These are phyloP conservation scores for Botrytis tulipae DNA, from an alignment of 2,329 filamentous ascomycete species.

Conservation along the genomic window DNA sequence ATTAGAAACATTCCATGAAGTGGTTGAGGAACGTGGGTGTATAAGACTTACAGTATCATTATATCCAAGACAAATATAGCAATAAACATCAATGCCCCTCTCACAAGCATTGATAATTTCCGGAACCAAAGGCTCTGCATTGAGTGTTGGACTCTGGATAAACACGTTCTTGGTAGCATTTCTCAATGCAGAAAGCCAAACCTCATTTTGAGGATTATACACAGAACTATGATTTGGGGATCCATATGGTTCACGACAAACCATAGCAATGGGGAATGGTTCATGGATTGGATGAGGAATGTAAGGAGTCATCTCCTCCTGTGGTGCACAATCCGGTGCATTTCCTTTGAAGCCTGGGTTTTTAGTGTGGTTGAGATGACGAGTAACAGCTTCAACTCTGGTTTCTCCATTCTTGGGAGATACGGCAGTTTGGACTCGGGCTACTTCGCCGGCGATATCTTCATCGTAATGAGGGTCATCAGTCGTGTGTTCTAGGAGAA, in stretches of 20 bases:
- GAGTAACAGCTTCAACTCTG: slow-evolving; percentile 56
- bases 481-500: slow-evolving; percentile 55
- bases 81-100: slow-evolving; percentile 64
- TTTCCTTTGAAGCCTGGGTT: slow-evolving; percentile 50
- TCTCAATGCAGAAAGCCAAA: slow-evolving; percentile 67
- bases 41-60: slow-evolving; percentile 60
- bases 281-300: slow-evolving; percentile 53
- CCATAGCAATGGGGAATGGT: slow-evolving; percentile 68
- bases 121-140: slow-evolving; percentile 64
- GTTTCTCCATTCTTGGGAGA: slow-evolving; percentile 51
- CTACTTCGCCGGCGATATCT: slow-evolving; percentile 59
- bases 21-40: too few species aligned
- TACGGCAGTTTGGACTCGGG: slow-evolving; percentile 58
- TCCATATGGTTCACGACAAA: slow-evolving; percentile 67
- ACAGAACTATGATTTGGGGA: slow-evolving; percentile 58
- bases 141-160: slow-evolving; percentile 76
- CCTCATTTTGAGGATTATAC: slow-evolving; percentile 71
- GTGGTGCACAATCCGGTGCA: slow-evolving; percentile 52
- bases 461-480: slow-evolving; percentile 63
- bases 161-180: slow-evolving; percentile 66
- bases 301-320: slow-evolving; percentile 65
- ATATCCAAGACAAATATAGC: slow-evolving; percentile 75
- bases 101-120: slow-evolving; percentile 64
- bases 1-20: background rate
- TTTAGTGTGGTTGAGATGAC: slow-evolving; percentile 63